Base-by-base conservation (phyloP, 2,329 filamentous ascomycete genomes). In the Xylogone sp. region DNA sequence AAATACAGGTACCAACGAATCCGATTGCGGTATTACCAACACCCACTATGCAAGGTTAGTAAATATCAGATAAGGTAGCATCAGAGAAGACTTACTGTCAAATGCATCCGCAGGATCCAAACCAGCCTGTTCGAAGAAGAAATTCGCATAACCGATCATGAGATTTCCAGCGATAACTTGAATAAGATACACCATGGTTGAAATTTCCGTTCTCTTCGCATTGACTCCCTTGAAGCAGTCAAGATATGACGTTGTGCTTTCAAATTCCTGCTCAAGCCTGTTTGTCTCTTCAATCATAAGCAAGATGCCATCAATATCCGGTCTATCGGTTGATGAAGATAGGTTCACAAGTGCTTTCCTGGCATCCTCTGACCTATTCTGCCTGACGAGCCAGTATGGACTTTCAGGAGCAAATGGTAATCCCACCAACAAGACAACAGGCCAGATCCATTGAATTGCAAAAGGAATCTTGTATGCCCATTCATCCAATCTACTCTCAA, bases 281-380 rank as follows among this genome's bases (percentile, higher is more conserved):
- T 83, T 75, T 0, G 79, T 83, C 58, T 81, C 73, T 18, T 74
- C 65, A 54, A 84, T 82, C 55, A 77, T 73, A 2, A 77, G 73
- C 9, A 82, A 59, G 3, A 71, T 70, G 58, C 75, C 68, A 16
- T 77, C 68, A 7, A 67, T 62, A 29, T 72, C 68, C 50, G 73
- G 50, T 51, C 21, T 49, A 48, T 48, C 44, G 45, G 53, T 64
- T 55, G 54, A 53, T 51, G 81, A 81, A 48, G 82, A 79, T 5
- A 60, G 56, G 57, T 45, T 64, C 57, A 18, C 44, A 1, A 60
- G 46, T 52, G 60, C 62, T 56, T 48, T 52, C 54, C 65, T 56
- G 6, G 74, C 74, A 42, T 75, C 71, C 10, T 72, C 66, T 0
- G 69, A 66, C 16, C 68, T 66, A 3, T 70, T 68, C 53, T 68